Evolutionary conservation across 805 yeast species (phyloP).

Genomic region (Saturnispora kantuleensis): DNA sequence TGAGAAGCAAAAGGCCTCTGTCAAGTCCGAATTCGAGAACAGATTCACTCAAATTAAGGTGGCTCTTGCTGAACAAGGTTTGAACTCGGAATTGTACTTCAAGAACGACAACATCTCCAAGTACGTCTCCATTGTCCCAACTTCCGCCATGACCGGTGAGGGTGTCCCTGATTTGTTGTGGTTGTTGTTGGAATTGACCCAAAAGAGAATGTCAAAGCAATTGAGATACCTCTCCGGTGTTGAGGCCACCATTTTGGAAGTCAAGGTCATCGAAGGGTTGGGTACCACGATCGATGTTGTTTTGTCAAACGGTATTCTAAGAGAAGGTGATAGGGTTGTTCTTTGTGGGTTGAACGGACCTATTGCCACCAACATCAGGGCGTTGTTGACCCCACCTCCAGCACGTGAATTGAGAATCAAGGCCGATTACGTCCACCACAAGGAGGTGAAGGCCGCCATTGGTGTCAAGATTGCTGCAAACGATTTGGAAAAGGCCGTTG

Average conservation of each 20-base stretch:
- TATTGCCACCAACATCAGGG: conserved; percentile 91
- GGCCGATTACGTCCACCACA: conserved; percentile 93
- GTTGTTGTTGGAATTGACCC: conserved; percentile 90
- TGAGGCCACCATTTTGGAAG: conserved; percentile 95
- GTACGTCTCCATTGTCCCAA: conserved; percentile 93
- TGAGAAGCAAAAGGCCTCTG: conserved; percentile 70
- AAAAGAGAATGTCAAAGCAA: conserved; percentile 97
- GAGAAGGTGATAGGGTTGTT: conserved; percentile 92
- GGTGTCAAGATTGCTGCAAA: conserved; percentile 98
- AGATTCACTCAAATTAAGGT: conserved; percentile 78
- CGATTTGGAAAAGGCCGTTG: conserved; percentile 96
- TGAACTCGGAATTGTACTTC: conserved; percentile 93
- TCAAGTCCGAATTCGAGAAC: conserved; percentile 85
- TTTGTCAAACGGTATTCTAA: conserved; percentile 87
- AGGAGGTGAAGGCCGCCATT: conserved; percentile 96
- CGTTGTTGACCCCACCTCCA: conserved; percentile 95
- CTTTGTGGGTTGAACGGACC: conserved; percentile 98
- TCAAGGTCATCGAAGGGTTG: conserved; percentile 95
- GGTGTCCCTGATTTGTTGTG: conserved; percentile 99
- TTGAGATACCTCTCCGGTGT: conserved; percentile 89
- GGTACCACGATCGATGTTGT: conserved; percentile 99
- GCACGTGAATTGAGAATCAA: conserved; percentile 91
- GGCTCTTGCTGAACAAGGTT: conserved; percentile 94
- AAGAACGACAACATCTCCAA: conserved; percentile 90
- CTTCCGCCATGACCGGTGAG: conserved; percentile 98